These are phyloP conservation scores for Coemansia sp. DNA, from an alignment of 192 early-diverging fungal genomes.

Conservation along the genomic window DNA sequence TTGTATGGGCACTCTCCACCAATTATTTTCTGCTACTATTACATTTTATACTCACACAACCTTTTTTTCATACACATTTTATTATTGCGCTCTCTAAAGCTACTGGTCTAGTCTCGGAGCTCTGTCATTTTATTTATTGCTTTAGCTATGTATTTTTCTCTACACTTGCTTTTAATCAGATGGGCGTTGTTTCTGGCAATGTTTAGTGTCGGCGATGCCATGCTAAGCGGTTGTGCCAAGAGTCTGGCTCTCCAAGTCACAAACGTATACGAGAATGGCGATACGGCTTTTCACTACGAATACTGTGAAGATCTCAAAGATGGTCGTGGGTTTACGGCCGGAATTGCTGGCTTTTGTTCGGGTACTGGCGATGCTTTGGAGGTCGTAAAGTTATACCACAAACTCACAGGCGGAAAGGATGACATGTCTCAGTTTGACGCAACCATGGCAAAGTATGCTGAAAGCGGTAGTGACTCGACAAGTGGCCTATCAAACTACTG, in stretches of 20 bases:
- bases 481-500: slow-evolving; percentile 57
- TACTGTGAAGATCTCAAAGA: slow-evolving; percentile 44
- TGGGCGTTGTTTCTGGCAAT: neutral
- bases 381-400: slow-evolving; percentile 52
- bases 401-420: slow-evolving; percentile 30
- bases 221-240: slow-evolving; percentile 38
- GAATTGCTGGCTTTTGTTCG: slow-evolving; percentile 47
- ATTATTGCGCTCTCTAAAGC: neutral
- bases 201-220: slow-evolving; percentile 11
- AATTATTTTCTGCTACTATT: neutral
- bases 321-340: slow-evolving; percentile 41
- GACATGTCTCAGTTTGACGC: slow-evolving; percentile 44
- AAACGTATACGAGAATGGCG: slow-evolving; percentile 44
- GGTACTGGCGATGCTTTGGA: slow-evolving; percentile 58
- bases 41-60: neutral
- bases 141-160: neutral
- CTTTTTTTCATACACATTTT: neutral
- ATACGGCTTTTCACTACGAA: slow-evolving; percentile 43
- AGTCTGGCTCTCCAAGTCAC: slow-evolving; percentile 33
- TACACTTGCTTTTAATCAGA: neutral
- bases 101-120: neutral
- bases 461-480: slow-evolving; percentile 24
- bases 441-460: slow-evolving; percentile 25
- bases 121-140: neutral
- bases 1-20: neutral